Evolutionary conservation across 805 yeast genomes (phyloP), one percentile per base, ranked within the genome.

Genomic region (Saturnispora gosingensis): DNA sequence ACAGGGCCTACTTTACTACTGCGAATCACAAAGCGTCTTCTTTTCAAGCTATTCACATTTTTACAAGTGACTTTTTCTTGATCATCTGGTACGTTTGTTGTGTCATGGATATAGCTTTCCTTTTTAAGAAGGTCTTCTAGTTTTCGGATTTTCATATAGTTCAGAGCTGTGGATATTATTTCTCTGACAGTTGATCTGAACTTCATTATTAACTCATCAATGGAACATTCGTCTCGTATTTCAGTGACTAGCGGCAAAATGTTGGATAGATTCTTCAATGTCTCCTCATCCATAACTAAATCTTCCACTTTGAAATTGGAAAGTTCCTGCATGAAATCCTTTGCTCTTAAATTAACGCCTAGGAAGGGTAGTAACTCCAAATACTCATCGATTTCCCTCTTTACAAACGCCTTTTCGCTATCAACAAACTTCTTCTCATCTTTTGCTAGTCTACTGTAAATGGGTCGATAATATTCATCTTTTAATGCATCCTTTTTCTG

Each of bases 361-460:
- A 77, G 65, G 51, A 69, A 63, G 27, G 67, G 61, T 47, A 80
- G 67, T 56, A 73, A 75, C 11, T 75, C 74, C 30, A 69, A 64
- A 35, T 80, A 71, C 20, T 72, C 74, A 49, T 82, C 88, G 30
- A 80, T 77, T 58, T 84, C 91, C 8, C 69, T 63, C 46, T 75
- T 67, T 43, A 81, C 69, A 51, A 75, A 72, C 46, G 72, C 76
- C 25, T 77, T 68, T 56, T 85, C 90, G 2, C 75, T 68, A 35
- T 70, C 71, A 28, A 72, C 67, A 77, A 83, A 80, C 45, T 78
- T 72, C 53, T 74, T 75, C 63, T 86, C 95, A 49, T 81, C 82
- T 51, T 77, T 77, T 55, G 76, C 78, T 80, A 83, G 78, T 39
- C 76, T 72, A 42, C 73, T 72, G 65, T 85, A 90, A 58, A 73